phyloP scores from a whole-genome alignment of 2,329 filamentous ascomycete genomes.

The Sarocladiaceae sp. region DNA sequence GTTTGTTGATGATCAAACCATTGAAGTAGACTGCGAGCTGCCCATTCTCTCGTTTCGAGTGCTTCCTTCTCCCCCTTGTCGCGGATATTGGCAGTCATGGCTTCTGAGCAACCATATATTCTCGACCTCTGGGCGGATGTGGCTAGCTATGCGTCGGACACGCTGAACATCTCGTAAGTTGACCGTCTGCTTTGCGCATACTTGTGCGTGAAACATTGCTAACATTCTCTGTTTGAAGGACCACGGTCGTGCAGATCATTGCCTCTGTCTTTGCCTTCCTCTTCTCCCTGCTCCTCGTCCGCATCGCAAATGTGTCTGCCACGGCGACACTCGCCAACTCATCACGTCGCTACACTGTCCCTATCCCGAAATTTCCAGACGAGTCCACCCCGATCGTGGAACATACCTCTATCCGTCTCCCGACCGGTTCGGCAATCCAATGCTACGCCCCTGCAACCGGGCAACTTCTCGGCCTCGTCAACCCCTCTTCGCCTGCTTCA shows the following conservation, averaged over 20 bases:
- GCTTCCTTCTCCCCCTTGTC: too few species aligned
- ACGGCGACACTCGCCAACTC: conserved; percentile 13
- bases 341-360: conserved; percentile 56
- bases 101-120: conserved; percentile 1
- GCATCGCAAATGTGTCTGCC: conserved; percentile 19
- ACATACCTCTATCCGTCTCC: conserved; percentile 55
- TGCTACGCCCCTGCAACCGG: conserved; percentile 91
- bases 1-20: too few species aligned
- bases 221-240: conserved; percentile 15
- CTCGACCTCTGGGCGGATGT: conserved; percentile 12
- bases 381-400: conserved; percentile 51
- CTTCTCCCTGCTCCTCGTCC: conserved; percentile 26
- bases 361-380: conserved; percentile 57
- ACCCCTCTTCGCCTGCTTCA: conserved; percentile 68
- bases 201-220: not conserved
- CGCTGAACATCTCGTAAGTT: conserved; percentile 14
- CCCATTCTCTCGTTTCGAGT: too few species aligned
- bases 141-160: conserved; percentile 5
- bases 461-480: conserved; percentile 72
- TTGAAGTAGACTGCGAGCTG: too few species aligned
- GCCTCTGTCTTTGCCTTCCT: conserved; percentile 25
- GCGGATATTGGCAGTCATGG: conserved; percentile 1
- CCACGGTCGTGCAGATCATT: conserved; percentile 22
- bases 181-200: too few species aligned
- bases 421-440: conserved; percentile 64